Evolutionary conservation across 768 basidiomycete genomes (phyloP), one percentile per base, ranked within the genome.

Genomic region (Russula emetica): DNA sequence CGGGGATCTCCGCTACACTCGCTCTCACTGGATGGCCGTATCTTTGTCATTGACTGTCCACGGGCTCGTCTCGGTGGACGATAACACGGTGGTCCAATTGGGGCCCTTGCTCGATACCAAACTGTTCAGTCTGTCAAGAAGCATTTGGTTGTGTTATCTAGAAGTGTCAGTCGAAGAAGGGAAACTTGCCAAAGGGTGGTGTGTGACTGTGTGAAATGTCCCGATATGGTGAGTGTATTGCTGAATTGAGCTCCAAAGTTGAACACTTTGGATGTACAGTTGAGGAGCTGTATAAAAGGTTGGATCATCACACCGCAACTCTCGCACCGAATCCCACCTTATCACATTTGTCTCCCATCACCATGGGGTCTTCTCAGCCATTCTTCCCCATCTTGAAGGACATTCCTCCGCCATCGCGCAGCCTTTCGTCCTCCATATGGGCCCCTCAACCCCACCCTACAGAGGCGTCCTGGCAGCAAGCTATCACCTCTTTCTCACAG

Each of bases 361-460:
- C 42, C 50, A 68, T 68, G 67, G 67, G 49, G 42, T 55, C 61
- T n/a, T 63, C 60, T 58, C 68, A 67, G 56, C 62, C 66, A 13
- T 64, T 69, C 55, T 40, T 64, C 24, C 66, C 66, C 6, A n/a
- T 60, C 42, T 55, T 58, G 50, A 63, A 69, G 59, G 45, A 62
- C 34, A 42, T 61, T 50, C 60, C 60, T 28, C 64, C 62, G 10
- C 62, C 68, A 7, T 69, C 68, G 30, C 68, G 68, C 49, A 10
- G 62, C 28, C 59, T 69, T 20, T 60, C 70, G 1, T 64, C 75
- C 4, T 90, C 88, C 56, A 92, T 92, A 66, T 92, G 90, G 90
- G 90, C 90, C 0, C 90, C 90, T 9, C 88, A 87, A 71, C 87
- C 88, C 4, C 88, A 86, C 72, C 82, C 82, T 6, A 80, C 82